These are phyloP conservation scores for Pyrenophora tritici-repentis DNA, from an alignment of 2,329 filamentous ascomycete species.

Conservation along the genomic window DNA sequence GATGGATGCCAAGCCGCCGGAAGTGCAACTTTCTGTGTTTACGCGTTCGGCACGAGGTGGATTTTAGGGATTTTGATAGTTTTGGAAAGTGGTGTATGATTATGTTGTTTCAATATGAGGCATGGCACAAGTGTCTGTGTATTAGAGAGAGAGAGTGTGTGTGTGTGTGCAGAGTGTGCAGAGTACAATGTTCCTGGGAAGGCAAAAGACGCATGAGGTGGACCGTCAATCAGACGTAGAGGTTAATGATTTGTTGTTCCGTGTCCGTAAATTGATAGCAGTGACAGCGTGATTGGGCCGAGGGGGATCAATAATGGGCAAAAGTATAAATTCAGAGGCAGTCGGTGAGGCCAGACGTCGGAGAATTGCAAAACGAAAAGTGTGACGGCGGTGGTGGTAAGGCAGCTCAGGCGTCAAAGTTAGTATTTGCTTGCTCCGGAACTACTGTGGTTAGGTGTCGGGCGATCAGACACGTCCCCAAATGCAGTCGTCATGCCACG, in stretches of 20 bases:
- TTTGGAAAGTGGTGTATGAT: constrained; percentile 10
- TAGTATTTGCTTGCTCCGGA: background rate
- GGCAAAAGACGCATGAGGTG: too few relatives aligned
- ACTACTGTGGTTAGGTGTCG: background rate
- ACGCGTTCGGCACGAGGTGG: too few relatives aligned
- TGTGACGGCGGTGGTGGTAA: background rate
- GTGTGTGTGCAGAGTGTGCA: too few relatives aligned
- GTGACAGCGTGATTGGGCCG: background rate
- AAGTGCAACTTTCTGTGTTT: too few relatives aligned
- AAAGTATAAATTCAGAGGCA: background rate
- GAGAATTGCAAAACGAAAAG: constrained; percentile 14
- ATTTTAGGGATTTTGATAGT: too few relatives aligned
- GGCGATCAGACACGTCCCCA: background rate
- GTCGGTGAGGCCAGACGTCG: constrained; percentile 8
- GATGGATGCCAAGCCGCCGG: background rate
- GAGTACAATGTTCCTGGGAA: too few relatives aligned
- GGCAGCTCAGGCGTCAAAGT: background rate
- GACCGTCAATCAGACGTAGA: background rate
- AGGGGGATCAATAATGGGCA: too few relatives aligned
- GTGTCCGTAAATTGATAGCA: background rate
- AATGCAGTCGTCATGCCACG: background rate
- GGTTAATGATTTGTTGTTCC: constrained; percentile 8
- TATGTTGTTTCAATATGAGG: constrained; percentile 4
- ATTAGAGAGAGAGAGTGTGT: background rate
- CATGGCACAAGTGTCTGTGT: constrained; percentile 1